Evolutionary conservation across 257 asterid species (phyloP), one percentile per base, ranked within the genome.

Genomic region (Rhazya stricta): DNA sequence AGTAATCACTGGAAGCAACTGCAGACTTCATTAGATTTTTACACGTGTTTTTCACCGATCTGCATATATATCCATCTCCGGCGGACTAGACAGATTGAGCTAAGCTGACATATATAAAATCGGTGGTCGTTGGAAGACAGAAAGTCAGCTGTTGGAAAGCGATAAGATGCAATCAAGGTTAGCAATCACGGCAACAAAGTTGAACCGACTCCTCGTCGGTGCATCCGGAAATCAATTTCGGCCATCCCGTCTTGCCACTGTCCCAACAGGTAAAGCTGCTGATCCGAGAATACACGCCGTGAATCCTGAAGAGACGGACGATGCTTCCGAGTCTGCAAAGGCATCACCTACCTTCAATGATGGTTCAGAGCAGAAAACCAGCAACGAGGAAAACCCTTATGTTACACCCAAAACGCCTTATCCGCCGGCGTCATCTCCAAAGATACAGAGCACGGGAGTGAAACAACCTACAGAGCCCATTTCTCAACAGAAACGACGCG

Each of bases 221-320:
- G 62, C 43, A 25, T 4, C 72, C 0, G 43, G 23, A 9, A 79
- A 37, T 27, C 76, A 34, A 58, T 53, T 50, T 27, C n/a, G 67
- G 77, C 75, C 78, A 46, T 62, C 60, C 21, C 72, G 76, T 7
- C 36, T 83, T 42, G 74, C 80, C 30, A 46, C 72, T 72, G 79
- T 84, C 67, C 53, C 86, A 66, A 25, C 84, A 0, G 83, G 83
- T 8, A 92, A 85, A 71, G 87, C 94, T 0, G 94, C 90, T 5
- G 97, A 90, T 70, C 96, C 95, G 0, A 86, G 87, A 19, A 68
- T 56, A 36, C 97, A 90, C 62, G 79, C 93, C 66, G 93, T 83
- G 0, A 80, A 89, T 12, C 91, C 80, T 12, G 89, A 88, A 37
- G 97, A 76, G 0, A 45, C 13, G 19, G 72, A 74, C 45, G 85